Evolutionary conservation across 2,329 filamentous ascomycete species (phyloP).

Genomic region (Biscogniauxia marginata): DNA sequence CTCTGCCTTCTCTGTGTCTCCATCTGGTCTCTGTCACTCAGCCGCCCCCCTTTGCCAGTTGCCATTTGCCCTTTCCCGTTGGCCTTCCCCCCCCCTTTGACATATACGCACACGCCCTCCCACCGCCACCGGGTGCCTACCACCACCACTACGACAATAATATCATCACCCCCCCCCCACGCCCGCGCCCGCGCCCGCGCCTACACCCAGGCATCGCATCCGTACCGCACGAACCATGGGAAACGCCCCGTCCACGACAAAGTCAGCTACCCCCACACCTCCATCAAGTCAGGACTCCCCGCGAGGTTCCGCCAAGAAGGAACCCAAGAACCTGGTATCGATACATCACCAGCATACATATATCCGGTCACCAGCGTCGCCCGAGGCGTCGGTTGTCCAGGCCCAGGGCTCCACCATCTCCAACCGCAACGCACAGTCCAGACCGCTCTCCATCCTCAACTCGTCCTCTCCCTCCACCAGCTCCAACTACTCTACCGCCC

Average conservation of each 20-base stretch:
- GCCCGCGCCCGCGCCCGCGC: slow-evolving; percentile 5
- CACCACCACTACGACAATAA: no score
- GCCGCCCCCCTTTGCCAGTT: neutral
- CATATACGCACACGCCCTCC: slow-evolving; percentile 13
- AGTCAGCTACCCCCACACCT: slow-evolving; percentile 31
- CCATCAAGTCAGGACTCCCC: slow-evolving; percentile 32
- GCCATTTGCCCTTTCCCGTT: no score
- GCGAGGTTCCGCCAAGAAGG: slow-evolving; percentile 39
- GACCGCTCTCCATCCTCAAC: slow-evolving; percentile 49
- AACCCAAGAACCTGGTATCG: slow-evolving; percentile 53
- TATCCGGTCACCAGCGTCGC: slow-evolving; percentile 54
- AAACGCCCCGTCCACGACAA: slow-evolving; percentile 40
- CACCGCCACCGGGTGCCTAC: slow-evolving; percentile 10
- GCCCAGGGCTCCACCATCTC: slow-evolving; percentile 56
- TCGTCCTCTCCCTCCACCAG: slow-evolving; percentile 42
- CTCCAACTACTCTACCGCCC: slow-evolving; percentile 30
- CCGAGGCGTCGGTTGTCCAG: slow-evolving; percentile 61
- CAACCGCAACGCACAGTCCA: slow-evolving; percentile 47
- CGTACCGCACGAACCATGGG: slow-evolving; percentile 42
- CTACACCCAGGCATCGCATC: no score
- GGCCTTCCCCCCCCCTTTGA: no score
- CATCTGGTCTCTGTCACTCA: neutral
- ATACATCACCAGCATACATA: slow-evolving; percentile 47
- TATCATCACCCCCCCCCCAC: slow-evolving; percentile 16
- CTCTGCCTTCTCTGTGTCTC: neutral